phyloP scores from a whole-genome alignment of 2,329 filamentous ascomycete genomes.

The Colletotrichum chrysophilum region DNA sequence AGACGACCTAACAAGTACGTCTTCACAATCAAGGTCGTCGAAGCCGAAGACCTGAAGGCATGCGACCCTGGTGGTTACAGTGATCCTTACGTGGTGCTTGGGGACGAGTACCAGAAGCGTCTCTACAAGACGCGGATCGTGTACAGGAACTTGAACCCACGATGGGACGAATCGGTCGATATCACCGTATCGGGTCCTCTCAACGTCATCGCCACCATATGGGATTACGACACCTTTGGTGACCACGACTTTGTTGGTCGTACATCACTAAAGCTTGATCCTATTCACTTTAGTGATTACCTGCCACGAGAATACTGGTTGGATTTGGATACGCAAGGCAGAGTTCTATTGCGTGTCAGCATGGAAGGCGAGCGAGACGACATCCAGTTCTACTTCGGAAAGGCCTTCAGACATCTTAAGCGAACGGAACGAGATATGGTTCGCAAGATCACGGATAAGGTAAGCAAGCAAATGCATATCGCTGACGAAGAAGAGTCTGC shows the following conservation, averaged over 20 bases:
- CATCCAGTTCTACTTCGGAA: slow-evolving; percentile 98
- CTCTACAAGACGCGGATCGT: slow-evolving; percentile 94
- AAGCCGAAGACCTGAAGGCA: slow-evolving; percentile 97
- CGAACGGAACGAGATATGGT: slow-evolving; percentile 98
- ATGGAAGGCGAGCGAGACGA: slow-evolving; percentile 99
- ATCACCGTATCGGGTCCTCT: slow-evolving; percentile 91
- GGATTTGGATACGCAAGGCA: slow-evolving; percentile 93
- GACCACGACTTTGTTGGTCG: slow-evolving; percentile 97
- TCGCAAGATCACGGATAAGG: slow-evolving; percentile 96
- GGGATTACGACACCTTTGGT: slow-evolving; percentile 97
- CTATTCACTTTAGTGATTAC: slow-evolving; percentile 96
- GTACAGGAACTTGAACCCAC: slow-evolving; percentile 86
- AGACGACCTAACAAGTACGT: slow-evolving; percentile 86
- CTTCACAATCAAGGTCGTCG: slow-evolving; percentile 98
- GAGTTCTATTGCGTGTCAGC: slow-evolving; percentile 86
- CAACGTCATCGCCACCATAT: slow-evolving; percentile 95
- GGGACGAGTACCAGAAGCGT: slow-evolving; percentile 97
- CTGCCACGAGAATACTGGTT: slow-evolving; percentile 97
- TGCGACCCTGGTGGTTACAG: slow-evolving; percentile 94
- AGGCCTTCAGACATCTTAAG: slow-evolving; percentile 94
- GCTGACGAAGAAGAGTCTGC: slow-evolving; percentile 16
- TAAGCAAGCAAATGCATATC: slow-evolving; percentile 41
- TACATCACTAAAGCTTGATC: slow-evolving; percentile 97
- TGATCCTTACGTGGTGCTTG: slow-evolving; percentile 95
- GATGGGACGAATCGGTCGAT: slow-evolving; percentile 97